A percentile compares a stretch with the other conserved stretches of the same genome.
Evolutionary conservation across 78 protist genomes (phyloP).

Genomic region (Speleostelium caveatum): DNA sequence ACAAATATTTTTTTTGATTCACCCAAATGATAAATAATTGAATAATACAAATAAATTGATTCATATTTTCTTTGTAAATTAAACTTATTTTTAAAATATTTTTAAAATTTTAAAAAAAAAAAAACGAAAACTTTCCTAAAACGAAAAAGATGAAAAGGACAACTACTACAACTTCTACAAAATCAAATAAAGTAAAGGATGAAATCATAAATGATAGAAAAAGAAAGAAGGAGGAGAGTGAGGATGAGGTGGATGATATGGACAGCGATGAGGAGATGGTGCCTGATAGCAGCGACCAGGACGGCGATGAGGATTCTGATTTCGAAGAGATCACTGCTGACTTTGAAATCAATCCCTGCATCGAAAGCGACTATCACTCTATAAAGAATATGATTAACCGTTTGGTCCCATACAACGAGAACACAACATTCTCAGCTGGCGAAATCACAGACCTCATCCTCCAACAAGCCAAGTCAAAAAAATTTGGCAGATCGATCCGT

Average conservation of each 20-base stretch:
- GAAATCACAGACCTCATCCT: conserved; percentile 44
- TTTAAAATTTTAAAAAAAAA: too few species aligned
- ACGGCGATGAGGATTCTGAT: neutral
- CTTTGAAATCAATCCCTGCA: conserved; percentile 41
- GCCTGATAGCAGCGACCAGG: conserved; percentile 16
- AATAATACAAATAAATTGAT: too few species aligned
- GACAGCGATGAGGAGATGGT: neutral
- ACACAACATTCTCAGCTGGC: conserved; percentile 34
- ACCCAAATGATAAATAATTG: too few species aligned
- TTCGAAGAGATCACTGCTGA: conserved; percentile 31
- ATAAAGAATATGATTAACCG: conserved; percentile 37
- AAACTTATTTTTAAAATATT: too few species aligned
- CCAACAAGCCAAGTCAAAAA: conserved; percentile 26
- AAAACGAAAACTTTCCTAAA: too few species aligned
- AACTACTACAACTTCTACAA: neutral
- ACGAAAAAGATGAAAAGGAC: neutral
- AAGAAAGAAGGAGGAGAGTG: neutral
- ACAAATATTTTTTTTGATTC: too few species aligned
- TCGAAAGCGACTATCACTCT: conserved; percentile 50
- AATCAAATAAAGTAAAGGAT: neutral
- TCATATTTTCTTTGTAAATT: too few species aligned
- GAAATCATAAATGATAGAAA: neutral
- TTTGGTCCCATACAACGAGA: conserved; percentile 43
- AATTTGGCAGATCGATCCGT: conserved; percentile 52
- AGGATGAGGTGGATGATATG: neutral